These are phyloP conservation scores for Podospora pseudopauciseta DNA, from an alignment of 495 filamentous ascomycete genomes.

Conservation along the genomic window DNA sequence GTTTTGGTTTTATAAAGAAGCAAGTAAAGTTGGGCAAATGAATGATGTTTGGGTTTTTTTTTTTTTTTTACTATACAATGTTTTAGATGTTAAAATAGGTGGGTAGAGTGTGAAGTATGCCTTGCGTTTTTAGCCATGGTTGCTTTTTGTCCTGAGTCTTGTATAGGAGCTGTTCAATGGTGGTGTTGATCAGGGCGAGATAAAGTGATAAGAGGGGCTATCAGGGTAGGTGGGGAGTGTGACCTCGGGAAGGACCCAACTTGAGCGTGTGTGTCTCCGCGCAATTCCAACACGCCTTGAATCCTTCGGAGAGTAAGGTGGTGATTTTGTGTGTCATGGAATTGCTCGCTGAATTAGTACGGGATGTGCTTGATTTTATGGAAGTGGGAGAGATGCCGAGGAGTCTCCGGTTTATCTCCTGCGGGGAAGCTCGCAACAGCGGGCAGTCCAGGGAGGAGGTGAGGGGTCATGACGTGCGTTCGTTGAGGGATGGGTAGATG, in stretches of 20 bases:
- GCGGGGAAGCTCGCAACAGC: slow-evolving; percentile 15
- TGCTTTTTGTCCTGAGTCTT: too few species aligned
- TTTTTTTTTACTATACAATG: not conserved
- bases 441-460: not conserved
- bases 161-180: not conserved
- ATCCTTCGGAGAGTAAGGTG: not conserved
- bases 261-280: not conserved
- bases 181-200: not conserved
- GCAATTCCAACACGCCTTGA: too few species aligned
- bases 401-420: slow-evolving; percentile 35
- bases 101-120: not conserved
- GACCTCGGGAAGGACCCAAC: not conserved
- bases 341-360: not conserved
- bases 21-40: not conserved
- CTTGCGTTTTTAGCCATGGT: slow-evolving; percentile 6
- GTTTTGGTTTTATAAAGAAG: not conserved
- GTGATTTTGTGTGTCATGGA: not conserved
- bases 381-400: not conserved
- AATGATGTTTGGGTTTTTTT: not conserved
- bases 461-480: slow-evolving; percentile 5
- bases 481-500: not conserved
- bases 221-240: too few species aligned
- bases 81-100: not conserved
- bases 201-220: not conserved
- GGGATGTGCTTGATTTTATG: not conserved